Base-by-base conservation (phyloP, 306 rosid genomes). In the Pyrus communis region DNA sequence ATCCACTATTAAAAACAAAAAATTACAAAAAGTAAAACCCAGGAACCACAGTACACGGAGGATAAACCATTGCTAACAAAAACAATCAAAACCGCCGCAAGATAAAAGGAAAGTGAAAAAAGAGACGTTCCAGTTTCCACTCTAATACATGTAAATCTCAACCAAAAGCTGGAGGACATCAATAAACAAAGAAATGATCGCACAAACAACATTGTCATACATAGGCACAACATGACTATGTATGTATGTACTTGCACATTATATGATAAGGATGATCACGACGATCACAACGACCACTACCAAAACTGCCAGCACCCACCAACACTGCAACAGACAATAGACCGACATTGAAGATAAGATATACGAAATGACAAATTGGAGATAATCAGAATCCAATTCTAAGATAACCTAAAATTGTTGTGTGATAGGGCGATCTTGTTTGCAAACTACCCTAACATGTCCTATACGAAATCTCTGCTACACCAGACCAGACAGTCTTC, bases 251-350 rank as follows among this genome's bases (percentile, higher is more conserved):
- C 54, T 59, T 58, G 71, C 83, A 54, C 42, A 58, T 77, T 86
- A 90, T 78, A 85, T 21, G 77, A 88, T 72, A 63, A 90, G 81
- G 62, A 86, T n/a, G 61, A 90, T 0, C 33, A 90, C 70, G 45
- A 88, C 12, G 0, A 90, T 70, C 67, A 83, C 84, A 82, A 86
- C 10, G 77, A 81, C 91, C 60, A 72, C 69, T 51, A 83, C 87
- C 62, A 86, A 15, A 51, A 85, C 59, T 75, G 23, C 73, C 75
- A 88, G 65, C 85, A 82, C 81, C 96, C 92, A 90, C 89, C 92
- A 88, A 82, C 87, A 90, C 96, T 90, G 96, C 86, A 86, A 81
- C 61, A 82, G 51, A 72, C 22, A 68, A 59, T 17, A 25, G 23
- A 75, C 46, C 63, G 69, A 60, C 43, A n/a, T 63, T 72, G 31